Percentiles rank a stretch among this genome's conserved stretches.
These are phyloP conservation scores for Digitaria exilis DNA, from an alignment of 202 grass and related monocot species.

Conservation along the genomic window DNA sequence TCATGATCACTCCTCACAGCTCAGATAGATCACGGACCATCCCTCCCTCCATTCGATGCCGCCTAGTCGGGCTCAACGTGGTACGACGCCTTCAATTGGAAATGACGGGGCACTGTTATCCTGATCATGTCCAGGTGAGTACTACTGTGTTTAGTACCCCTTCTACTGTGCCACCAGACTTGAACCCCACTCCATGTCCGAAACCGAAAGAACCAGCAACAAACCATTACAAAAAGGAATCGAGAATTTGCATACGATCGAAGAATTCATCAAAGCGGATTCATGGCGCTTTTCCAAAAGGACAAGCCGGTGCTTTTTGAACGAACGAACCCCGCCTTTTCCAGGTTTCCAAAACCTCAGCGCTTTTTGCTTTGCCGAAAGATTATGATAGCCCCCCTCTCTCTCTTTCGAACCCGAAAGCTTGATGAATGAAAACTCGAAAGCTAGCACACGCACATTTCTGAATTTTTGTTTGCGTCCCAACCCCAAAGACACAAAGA, in stretches of 20 bases:
- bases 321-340: conserved; percentile 10
- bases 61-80: conserved; percentile 42
- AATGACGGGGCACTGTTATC: conserved; percentile 47
- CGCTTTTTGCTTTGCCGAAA: neutral
- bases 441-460: conserved; percentile 2
- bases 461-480: neutral
- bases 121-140: conserved; percentile 24
- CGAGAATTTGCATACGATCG: neutral
- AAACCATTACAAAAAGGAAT: neutral
- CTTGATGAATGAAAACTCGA: conserved; percentile 26
- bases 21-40: conserved; percentile 22
- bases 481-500: neutral
- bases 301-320: conserved; percentile 53
- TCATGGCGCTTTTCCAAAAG: conserved; percentile 49
- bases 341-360: conserved; percentile 39
- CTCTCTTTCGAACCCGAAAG: conserved; percentile 8
- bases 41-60: conserved; percentile 29
- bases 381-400: neutral
- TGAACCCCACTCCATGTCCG: conserved; percentile 23
- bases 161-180: conserved; percentile 26
- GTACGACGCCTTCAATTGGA: conserved; percentile 44
- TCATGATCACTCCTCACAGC: conserved; percentile 55
- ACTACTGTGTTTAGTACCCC: neutral
- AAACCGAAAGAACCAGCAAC: neutral
- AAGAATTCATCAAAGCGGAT: conserved; percentile 32